phyloP scores from a whole-genome alignment of 73 alveolate species.

The Stentor roeselii region DNA sequence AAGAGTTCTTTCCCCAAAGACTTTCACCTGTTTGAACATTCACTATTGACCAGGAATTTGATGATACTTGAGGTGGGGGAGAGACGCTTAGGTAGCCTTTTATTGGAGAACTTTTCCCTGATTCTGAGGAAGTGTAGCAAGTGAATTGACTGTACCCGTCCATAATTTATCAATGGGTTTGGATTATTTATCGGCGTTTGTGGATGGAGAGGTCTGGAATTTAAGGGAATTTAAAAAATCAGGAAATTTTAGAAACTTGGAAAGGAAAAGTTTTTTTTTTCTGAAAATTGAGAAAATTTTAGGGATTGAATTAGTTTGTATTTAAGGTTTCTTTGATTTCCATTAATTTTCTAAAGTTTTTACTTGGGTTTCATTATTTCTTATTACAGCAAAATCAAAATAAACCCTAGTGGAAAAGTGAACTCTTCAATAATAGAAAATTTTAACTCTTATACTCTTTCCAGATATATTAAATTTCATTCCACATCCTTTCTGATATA shows the following conservation, averaged over 20 bases:
- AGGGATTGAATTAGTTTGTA: neutral
- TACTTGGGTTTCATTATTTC: too few species aligned
- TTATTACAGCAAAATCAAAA: too few species aligned
- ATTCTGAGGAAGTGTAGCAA: neutral
- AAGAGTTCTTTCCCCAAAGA: neutral
- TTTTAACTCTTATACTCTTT: too few species aligned
- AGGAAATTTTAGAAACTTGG: neutral
- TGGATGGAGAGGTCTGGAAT: neutral
- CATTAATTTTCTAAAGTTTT: too few species aligned
- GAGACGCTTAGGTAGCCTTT: neutral
- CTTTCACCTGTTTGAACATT: neutral
- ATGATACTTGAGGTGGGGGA: neutral
- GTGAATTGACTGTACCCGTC: neutral
- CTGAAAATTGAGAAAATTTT: too few species aligned
- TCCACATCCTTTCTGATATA: too few species aligned
- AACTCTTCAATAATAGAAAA: too few species aligned
- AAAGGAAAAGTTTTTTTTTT: neutral
- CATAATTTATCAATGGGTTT: neutral
- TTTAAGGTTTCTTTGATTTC: neutral
- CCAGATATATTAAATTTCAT: too few species aligned
- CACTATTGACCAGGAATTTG: neutral
- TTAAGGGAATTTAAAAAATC: too few species aligned
- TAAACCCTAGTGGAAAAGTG: too few species aligned
- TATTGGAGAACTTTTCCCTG: neutral
- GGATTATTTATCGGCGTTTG: neutral